Percentiles rank a stretch among this genome's conserved stretches.
phyloP scores from a whole-genome alignment of 2,329 filamentous ascomycete genomes.

The Akanthomyces lecanii region DNA sequence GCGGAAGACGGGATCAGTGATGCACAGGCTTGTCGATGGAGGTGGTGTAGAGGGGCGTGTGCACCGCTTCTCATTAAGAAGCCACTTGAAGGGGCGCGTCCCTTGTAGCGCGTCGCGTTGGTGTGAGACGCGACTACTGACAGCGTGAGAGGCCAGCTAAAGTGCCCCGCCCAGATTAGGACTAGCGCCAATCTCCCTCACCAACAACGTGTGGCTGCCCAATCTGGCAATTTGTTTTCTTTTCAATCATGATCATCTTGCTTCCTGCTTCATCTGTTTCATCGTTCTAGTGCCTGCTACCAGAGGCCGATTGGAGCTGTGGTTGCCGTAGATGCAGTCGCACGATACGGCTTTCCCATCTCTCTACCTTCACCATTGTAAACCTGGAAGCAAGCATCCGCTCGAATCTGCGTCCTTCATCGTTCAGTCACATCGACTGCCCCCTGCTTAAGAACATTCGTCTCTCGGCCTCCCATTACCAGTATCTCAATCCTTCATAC shows the following conservation, averaged over 20 bases:
- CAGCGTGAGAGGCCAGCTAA: neutral
- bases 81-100: slow-evolving; percentile 11
- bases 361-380: neutral
- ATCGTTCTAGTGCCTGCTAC: neutral
- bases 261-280: slow-evolving; percentile 11
- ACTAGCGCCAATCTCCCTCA: neutral
- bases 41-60: slow-evolving; percentile 1
- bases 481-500: slow-evolving; percentile 15
- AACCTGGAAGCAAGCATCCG: slow-evolving; percentile 6
- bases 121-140: slow-evolving; percentile 3
- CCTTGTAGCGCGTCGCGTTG: slow-evolving; percentile 13
- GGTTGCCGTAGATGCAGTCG: slow-evolving; percentile 6
- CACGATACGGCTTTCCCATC: neutral
- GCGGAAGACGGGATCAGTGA: neutral
- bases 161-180: neutral
- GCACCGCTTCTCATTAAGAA: neutral
- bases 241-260: neutral
- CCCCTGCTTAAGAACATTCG: slow-evolving; percentile 10
- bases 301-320: neutral
- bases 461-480: slow-evolving; percentile 4
- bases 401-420: slow-evolving; percentile 10
- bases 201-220: neutral
- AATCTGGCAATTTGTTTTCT: neutral
- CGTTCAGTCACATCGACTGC: slow-evolving; percentile 5
- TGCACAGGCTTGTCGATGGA: neutral